Base-by-base conservation (phyloP, 257 asterid genomes). In the Gentiana dahurica region DNA sequence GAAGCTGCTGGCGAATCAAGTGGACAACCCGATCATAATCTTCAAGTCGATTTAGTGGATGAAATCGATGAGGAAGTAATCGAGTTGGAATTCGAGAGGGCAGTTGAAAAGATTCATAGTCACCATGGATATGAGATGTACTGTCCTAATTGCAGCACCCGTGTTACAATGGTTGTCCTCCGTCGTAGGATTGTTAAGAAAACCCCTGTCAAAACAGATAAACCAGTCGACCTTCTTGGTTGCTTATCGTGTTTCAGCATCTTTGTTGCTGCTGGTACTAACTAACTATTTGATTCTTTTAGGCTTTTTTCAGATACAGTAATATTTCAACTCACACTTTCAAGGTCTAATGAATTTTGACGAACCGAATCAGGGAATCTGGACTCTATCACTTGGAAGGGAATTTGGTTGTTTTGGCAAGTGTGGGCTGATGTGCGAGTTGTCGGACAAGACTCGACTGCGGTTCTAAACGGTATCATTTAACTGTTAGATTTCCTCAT, bases 211-310 rank as follows among this genome's bases (percentile, higher is more conserved):
- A 36, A 51, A 9, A 6, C 50, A 11, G 56, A 15, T 4, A 43
- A 53, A 9, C 37, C 61, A 39, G 57, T 3, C 33, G 71, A 70
- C 43, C 63, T 77, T 34, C 15, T 81, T 12, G 91, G 94, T 38
- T 86, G 95, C 70, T 64, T 75, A 35, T 61, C 81, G 5, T 86
- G 95, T 74, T 71, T 86, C 68, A 65, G 77, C 55, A 47, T 86
- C 52, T 86, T 86, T 71, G 34, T 63, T 13, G 79, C 77, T 51
- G 62, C 69, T 61, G 89, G 89, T 79, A 55, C 33, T 10, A 4
- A 2, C 4, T 5, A 41, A 41, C n/a, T n/a, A n/a, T n/a, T n/a
- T n/a, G n/a, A n/a, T n/a, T n/a, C n/a, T n/a, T n/a, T n/a, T n/a
- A n/a, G n/a, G n/a, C n/a, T n/a, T n/a, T n/a, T n/a, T n/a, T n/a